Evolutionary conservation across 106 monocot genomes (phyloP).

Genomic region (Dendrobium huoshanense): DNA sequence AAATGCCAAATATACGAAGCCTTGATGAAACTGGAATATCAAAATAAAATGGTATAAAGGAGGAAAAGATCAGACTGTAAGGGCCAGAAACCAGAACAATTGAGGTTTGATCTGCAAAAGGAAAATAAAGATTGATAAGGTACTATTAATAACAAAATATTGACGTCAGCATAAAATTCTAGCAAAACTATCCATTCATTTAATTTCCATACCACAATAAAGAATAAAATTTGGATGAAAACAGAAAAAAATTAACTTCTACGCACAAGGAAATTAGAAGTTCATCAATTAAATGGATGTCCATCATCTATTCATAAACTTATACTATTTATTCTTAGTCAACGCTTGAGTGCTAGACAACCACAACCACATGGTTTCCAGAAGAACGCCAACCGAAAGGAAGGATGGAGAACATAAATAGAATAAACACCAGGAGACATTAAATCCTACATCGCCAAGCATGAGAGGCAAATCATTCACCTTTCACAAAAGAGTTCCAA

Average conservation of each 20-base stretch:
- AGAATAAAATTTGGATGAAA: background rate
- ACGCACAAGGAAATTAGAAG: background rate
- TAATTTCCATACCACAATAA: background rate
- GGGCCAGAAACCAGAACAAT: slow-evolving; percentile 64
- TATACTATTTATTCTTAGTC: background rate
- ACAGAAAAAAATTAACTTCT: background rate
- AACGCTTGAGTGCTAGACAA: background rate
- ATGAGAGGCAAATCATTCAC: background rate
- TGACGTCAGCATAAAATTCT: background rate
- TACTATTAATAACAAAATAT: background rate
- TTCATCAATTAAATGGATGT: background rate
- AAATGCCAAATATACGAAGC: slow-evolving; percentile 60
- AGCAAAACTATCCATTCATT: background rate
- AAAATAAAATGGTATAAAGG: slow-evolving; percentile 88
- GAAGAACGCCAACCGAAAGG: background rate
- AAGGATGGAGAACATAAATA: background rate
- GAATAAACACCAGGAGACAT: background rate
- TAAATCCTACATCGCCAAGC: background rate
- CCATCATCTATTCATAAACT: background rate
- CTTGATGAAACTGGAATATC: slow-evolving; percentile 83
- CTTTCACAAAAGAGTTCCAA: background rate
- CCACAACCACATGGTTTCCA: background rate
- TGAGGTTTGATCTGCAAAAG: slow-evolving; percentile 53
- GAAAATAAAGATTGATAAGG: background rate
- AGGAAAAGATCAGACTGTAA: slow-evolving; percentile 86